phyloP scores from a whole-genome alignment of 345 rosid species.

The Lumnitzera littorea region DNA sequence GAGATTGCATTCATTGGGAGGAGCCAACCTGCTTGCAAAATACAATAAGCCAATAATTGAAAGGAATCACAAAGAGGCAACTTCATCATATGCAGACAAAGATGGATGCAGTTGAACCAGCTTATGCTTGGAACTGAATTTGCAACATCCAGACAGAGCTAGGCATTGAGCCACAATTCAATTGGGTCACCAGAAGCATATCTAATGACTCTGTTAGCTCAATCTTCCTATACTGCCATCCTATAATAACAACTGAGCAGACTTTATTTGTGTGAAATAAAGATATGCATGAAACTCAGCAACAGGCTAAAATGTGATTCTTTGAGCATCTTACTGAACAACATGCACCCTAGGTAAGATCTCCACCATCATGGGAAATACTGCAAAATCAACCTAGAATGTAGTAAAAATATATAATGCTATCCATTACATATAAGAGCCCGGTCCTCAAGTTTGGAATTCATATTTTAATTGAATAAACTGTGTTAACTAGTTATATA shows the following conservation, averaged over 20 bases:
- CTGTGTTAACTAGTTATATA: no score
- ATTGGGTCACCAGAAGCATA: constrained; percentile 91
- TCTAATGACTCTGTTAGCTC: constrained; percentile 88
- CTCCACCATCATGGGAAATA: no score
- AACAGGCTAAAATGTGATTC: background rate
- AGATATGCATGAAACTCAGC: no score
- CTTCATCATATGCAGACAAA: constrained; percentile 3
- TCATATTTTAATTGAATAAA: no score
- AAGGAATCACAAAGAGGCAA: background rate
- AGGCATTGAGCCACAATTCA: constrained; percentile 85
- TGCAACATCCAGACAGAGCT: constrained; percentile 87
- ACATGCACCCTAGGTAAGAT: no score
- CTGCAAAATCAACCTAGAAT: no score
- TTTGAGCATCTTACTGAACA: no score
- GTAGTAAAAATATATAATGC: no score
- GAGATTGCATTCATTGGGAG: constrained; percentile 75
- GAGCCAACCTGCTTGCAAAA: constrained; percentile 55
- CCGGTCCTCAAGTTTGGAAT: no score
- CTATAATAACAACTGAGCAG: constrained; percentile 28
- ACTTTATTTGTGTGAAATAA: background rate
- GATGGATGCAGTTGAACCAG: constrained; percentile 35
- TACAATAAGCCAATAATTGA: constrained; percentile 1
- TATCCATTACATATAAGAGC: no score
- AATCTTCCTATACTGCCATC: constrained; percentile 80
- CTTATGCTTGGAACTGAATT: constrained; percentile 57